Base-by-base conservation (phyloP, 495 filamentous ascomycete genomes). In the Penicillium manginii region DNA sequence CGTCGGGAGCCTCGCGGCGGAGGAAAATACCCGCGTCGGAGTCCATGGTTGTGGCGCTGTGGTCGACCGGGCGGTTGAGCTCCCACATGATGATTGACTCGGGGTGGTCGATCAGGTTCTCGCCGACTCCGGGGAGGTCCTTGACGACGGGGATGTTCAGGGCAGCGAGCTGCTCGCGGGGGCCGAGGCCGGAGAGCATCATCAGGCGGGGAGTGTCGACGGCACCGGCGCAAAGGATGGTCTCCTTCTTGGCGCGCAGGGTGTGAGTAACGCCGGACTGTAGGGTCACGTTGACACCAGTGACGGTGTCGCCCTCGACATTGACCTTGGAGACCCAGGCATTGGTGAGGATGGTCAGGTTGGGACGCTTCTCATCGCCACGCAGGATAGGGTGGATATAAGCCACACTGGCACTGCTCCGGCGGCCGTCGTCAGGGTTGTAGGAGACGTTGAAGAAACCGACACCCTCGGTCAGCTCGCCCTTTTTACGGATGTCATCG, bases 401-500 rank as follows among this genome's bases (percentile, higher is more conserved):
- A 15, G 91, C 91, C 3, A 94, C 91, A 63, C 84, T 88, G 50
- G 91, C 89, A 68, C 88, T 91, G 78, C 87, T 90, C 45, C 91
- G 82, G 56, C 82, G 83, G 59, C 90, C 90, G 63, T 89, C 83
- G 60, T 92, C 89, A 0, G 90, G 90, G 70, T 92, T 91, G 74
- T 92, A 94, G 31, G 88, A 82, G 35, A 94, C 85, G 42, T 85
- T 89, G 81, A 94, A 92, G 79, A 93, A 94, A 18, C 91, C 91
- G 3, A 91, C 89, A 53, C 88, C 86, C 67, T 87, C 78, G 49
- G 85, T 83, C 55, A 94, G 71, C 35, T 84, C 81, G 11, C 90
- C 90, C 18, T 81, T 86, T 33, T 80, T 77, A 47, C 78, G 78
- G 61, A 94, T 92, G 65, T 89, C 82, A 60, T 85, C 76, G 74